phyloP scores from a whole-genome alignment of 2,329 filamentous ascomycete species.

The Diaporthe helianthi region DNA sequence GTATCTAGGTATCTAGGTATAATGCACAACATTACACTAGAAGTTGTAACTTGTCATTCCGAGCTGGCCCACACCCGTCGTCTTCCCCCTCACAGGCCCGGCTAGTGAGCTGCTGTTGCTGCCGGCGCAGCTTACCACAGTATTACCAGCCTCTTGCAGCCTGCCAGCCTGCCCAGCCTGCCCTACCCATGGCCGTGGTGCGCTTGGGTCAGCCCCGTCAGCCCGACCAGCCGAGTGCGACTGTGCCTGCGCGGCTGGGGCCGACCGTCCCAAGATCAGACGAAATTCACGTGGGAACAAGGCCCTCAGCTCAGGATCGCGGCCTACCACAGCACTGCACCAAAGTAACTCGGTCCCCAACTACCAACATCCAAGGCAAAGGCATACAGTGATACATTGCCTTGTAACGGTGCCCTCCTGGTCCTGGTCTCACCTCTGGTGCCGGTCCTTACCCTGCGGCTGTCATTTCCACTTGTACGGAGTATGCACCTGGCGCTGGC shows the following conservation, averaged over 20 bases:
- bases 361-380: conserved; percentile 13
- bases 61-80: neutral
- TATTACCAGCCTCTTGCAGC: too few relatives aligned
- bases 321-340: too few relatives aligned
- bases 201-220: conserved; percentile 23
- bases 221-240: conserved; percentile 24
- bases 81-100: neutral
- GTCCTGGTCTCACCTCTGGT: conserved; percentile 8
- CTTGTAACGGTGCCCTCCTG: conserved; percentile 9
- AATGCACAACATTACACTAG: too few relatives aligned
- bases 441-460: neutral
- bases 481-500: neutral
- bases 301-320: conserved; percentile 9
- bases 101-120: neutral
- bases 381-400: conserved; percentile 15
- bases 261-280: conserved; percentile 23
- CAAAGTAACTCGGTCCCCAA: neutral
- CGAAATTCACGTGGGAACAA: conserved; percentile 21
- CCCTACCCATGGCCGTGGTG: neutral
- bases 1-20: too few relatives aligned
- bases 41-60: neutral
- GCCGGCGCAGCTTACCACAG: neutral
- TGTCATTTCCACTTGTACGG: conserved; percentile 9
- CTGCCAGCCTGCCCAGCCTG: too few relatives aligned
- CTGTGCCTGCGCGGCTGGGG: conserved; percentile 20